Evolutionary conservation across 1,284 basidiomycete species (phyloP), one percentile per base, ranked within the genome.

Genomic region (Fomes fomentarius): DNA sequence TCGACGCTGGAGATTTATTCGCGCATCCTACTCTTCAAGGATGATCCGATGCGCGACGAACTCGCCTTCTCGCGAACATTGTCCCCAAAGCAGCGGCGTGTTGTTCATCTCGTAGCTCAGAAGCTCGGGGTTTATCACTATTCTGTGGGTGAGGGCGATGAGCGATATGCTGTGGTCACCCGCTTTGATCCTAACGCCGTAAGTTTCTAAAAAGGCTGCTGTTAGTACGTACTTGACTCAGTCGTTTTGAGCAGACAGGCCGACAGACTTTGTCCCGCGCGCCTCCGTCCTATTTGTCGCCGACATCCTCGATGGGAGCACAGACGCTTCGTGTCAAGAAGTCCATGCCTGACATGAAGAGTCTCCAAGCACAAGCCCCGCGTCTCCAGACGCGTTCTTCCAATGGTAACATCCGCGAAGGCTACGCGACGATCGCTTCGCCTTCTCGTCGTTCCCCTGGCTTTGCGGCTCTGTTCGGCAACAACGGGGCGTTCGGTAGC

Each of bases 1-100:
- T 87, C 89, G 31, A 96, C 95, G 9, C 80, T 99, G 61, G 95
- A 98, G 71, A 97, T 99, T 64, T 99, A 98, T 71, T 98, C 96
- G 52, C 84, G 96, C 61, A 94, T 98, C 52, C 77, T 98, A 42
- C 81, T 98, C 38, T 99, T 99, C 87, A 98, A 97, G 76, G 96
- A 98, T 66, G 96, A 99, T 71, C 88, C 84, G 60, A 96, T 99
- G 93, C 85, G 97, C 30, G 96, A 99, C 66, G 96, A 99, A 73
- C 85, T 99, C 37, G 92, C 94, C 4, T 98, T 99, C 71, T 96
- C 95, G 30, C 80, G 93, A 57, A 89, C 88, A 17, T 81, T 98
- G 17, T 81, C 84, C 19, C 83, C 94, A 15, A 89, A 91, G 67
- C 96, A 98, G 72, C 79, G 96, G 48, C 80, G 95, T 57, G 90